Evolutionary conservation across 495 filamentous ascomycete species (phyloP), one percentile per base, ranked within the genome.

Genomic region (Hypoxylon fragiforme): DNA sequence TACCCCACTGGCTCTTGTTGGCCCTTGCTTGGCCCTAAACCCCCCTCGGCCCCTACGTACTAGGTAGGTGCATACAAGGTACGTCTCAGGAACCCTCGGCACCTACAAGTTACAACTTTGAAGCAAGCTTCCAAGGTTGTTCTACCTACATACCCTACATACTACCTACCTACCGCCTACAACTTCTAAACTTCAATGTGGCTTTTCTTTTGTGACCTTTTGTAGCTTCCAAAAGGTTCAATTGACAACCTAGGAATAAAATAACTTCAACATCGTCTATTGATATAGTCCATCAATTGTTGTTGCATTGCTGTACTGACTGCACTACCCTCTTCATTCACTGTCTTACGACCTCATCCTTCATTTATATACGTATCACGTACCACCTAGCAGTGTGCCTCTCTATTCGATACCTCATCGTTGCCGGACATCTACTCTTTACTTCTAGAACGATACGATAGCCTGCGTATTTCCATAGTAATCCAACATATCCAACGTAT

Each of bases 81-180:
- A n/a, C 57, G 51, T 61, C 50, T 61, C 57, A 61, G 57, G 51
- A 55, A 61, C 57, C 41, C 44, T 46, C 50, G 50, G 51, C 46
- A 61, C 28, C 41, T 46, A 45, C 44, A 21, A n/a, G n/a, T n/a
- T n/a, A n/a, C n/a, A n/a, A n/a, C n/a, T n/a, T n/a, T n/a, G n/a
- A n/a, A n/a, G 19, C 26, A 37, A 42, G 31, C 42, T 51, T 50
- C 43, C 24, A 28, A 28, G 4, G 4, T 9, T 9, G 9, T 4
- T 4, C 24, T 9, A 28, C 28, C 44, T 32, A 30, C n/a, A 1
- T n/a, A 47, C 31, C 31, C 19, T 13, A 3, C 21, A 6, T 18
- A 15, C 35, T 35, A 40, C 35, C 24, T 28, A 28, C 24, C 24
- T 28, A 28, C 24, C 9, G 4, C 24, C 24, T 28, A 4, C 24